Evolutionary conservation across 1,139 yeast species (phyloP).

Genomic region (Saccharomyces hybrid): DNA sequence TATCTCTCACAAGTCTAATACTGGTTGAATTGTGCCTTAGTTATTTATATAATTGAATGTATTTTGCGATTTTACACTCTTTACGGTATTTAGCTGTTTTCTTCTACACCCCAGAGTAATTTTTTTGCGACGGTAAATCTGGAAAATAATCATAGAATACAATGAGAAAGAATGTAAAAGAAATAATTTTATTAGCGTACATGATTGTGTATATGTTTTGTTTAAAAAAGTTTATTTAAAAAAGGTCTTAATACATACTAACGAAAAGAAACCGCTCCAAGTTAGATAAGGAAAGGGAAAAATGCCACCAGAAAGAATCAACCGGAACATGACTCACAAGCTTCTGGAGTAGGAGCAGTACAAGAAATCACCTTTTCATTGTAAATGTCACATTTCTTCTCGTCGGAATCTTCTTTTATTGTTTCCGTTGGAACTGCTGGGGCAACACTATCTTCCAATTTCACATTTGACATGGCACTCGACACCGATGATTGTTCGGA

Average conservation of each 20-base stretch:
- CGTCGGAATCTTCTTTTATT: constrained; percentile 15
- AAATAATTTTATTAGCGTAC: not conserved
- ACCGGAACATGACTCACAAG: constrained; percentile 99
- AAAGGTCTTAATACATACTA: not conserved
- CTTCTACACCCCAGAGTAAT: not conserved
- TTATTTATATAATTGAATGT: not conserved
- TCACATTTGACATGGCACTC: constrained; percentile 20
- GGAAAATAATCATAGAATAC: not conserved
- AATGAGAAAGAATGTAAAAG: not conserved
- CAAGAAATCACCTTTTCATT: constrained; percentile 93
- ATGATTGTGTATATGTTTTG: not conserved
- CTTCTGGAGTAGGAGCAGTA: constrained; percentile 92
- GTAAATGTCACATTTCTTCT: constrained; percentile 56
- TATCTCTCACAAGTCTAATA: not conserved
- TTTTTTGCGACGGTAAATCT: not conserved
- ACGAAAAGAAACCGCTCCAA: not conserved
- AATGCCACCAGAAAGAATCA: constrained; percentile 29
- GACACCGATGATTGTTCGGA: constrained; percentile 14
- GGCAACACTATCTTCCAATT: constrained; percentile 8
- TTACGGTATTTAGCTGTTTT: not conserved
- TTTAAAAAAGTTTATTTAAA: not conserved
- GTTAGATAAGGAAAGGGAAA: not conserved
- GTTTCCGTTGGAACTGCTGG: constrained; percentile 5
- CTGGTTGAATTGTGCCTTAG: not conserved
- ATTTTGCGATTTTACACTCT: not conserved